These are phyloP conservation scores for Malus asiatica DNA, from an alignment of 306 rosid genomes.

Conservation along the genomic window DNA sequence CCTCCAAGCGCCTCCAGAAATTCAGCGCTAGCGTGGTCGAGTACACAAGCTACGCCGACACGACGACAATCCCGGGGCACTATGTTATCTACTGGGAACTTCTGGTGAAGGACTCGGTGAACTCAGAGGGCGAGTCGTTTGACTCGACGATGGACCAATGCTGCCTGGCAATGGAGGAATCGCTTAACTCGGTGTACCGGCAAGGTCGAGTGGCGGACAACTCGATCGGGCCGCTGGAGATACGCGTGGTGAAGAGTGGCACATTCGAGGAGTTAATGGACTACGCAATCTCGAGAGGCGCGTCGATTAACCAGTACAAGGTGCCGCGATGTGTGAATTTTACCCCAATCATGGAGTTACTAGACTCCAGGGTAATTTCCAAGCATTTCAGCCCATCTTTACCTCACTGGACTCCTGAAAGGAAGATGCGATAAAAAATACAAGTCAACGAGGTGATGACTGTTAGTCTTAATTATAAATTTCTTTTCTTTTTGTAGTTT, in stretches of 20 bases:
- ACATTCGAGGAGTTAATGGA: slow-evolving; percentile 60
- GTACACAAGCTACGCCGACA: slow-evolving; percentile 54
- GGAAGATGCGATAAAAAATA: slow-evolving; percentile 10
- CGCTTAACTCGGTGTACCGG: slow-evolving; percentile 44
- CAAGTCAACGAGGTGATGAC: slow-evolving; percentile 9
- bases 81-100: slow-evolving; percentile 58
- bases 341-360: slow-evolving; percentile 49
- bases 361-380: slow-evolving; percentile 46
- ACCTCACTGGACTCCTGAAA: slow-evolving; percentile 46
- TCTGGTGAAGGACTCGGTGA: slow-evolving; percentile 25
- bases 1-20: slow-evolving; percentile 15
- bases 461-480: neutral
- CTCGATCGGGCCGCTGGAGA: slow-evolving; percentile 50
- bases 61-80: slow-evolving; percentile 49
- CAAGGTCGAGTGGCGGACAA: slow-evolving; percentile 47
- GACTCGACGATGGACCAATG: slow-evolving; percentile 24
- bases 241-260: slow-evolving; percentile 39
- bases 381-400: slow-evolving; percentile 41
- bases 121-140: slow-evolving; percentile 18
- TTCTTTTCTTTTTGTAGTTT: neutral
- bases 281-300: slow-evolving; percentile 56
- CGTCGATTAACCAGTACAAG: slow-evolving; percentile 54
- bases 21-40: slow-evolving; percentile 42
- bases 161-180: slow-evolving; percentile 50
- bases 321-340: slow-evolving; percentile 61